A percentile compares a stretch with the other conserved stretches of the same genome.
phyloP scores from a whole-genome alignment of 2,329 filamentous ascomycete species.

The Chalaropsis ovoidea region DNA sequence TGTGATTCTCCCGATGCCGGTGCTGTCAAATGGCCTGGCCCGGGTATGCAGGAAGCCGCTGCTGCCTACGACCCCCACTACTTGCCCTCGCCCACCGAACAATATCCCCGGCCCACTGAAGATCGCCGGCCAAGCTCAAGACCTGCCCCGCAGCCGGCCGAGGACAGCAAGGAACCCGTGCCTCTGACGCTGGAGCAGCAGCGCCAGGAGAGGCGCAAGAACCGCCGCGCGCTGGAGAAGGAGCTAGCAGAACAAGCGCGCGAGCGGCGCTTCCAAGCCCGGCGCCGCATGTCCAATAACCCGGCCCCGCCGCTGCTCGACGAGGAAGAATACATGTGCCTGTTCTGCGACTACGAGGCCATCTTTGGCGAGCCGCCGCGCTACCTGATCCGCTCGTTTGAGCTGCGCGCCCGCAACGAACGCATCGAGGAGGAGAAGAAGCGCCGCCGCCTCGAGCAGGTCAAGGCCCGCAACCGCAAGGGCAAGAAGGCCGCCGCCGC shows the following conservation, averaged over 20 bases:
- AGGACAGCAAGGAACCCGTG: constrained; percentile 10
- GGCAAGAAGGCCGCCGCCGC: constrained; percentile 61
- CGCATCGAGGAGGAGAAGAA: constrained; percentile 80
- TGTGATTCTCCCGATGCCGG: constrained; percentile 83
- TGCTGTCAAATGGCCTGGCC: constrained; percentile 63
- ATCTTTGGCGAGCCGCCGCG: constrained; percentile 84
- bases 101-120: constrained; percentile 25
- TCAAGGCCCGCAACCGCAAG: constrained; percentile 86
- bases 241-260: constrained; percentile 66
- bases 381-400: constrained; percentile 80
- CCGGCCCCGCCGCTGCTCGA: constrained; percentile 42
- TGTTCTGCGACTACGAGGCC: constrained; percentile 94
- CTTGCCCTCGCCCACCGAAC: constrained; percentile 28
- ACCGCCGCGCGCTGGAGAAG: constrained; percentile 55
- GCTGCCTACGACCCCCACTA: constrained; percentile 24
- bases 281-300: constrained; percentile 65
- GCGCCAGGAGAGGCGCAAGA: constrained; percentile 40
- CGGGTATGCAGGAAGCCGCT: constrained; percentile 30
- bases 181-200: constrained; percentile 23
- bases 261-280: constrained; percentile 65
- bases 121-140: background rate
- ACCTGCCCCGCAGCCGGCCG: background rate
- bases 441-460: constrained; percentile 74
- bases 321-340: constrained; percentile 86
- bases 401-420: constrained; percentile 82